Base-by-base conservation (phyloP, 352 stramenopile species). In the Synura sp. region DNA sequence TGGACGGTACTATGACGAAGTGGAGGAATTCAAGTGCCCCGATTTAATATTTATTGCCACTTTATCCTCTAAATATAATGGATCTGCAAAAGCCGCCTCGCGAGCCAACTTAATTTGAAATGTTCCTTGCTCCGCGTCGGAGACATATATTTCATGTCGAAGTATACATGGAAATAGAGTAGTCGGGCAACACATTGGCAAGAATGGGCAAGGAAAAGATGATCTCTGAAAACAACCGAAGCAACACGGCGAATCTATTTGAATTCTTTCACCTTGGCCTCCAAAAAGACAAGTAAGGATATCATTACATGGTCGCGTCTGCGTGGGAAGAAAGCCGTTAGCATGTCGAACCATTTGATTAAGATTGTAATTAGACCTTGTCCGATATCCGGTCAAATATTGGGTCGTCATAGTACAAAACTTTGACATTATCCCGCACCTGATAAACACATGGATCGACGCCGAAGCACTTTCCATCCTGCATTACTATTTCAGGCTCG, bases 221-320 rank as follows among this genome's bases (percentile, higher is more conserved):
- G 1, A 1, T 76, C 57, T 44, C 19, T 41, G 53, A 71, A 29
- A 80, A 55, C 27, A 77, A 1, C 25, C 31, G 27, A 70, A 69
- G 17, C 75, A 80, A 55, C 59, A 80, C 9, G 57, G 35, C 22
- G 55, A 33, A 77, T 80, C 59, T 42, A 76, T 63, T 32, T 33
- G 76, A 42, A 76, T 80, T 55, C 76, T 7, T 53, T 78, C 76
- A 27, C 76, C 59, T n/a, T 33, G 78, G 3, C 59, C 76, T 33
- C 76, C 76, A 49, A 4, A 77, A 27, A 57, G 15, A 57, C 76
- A 78, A 32, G 76, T 80, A 34, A 4, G 4, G 22, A 4, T 59
- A 17, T 80, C 76, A 53, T 80, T 80, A 35, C 55, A 80, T 14
- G 22, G 35, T 31, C 76, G 19, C 33, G 76, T 80, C 53, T 76